phyloP scores from a whole-genome alignment of 1,284 basidiomycete genomes.

The Gymnopus androsaceus region DNA sequence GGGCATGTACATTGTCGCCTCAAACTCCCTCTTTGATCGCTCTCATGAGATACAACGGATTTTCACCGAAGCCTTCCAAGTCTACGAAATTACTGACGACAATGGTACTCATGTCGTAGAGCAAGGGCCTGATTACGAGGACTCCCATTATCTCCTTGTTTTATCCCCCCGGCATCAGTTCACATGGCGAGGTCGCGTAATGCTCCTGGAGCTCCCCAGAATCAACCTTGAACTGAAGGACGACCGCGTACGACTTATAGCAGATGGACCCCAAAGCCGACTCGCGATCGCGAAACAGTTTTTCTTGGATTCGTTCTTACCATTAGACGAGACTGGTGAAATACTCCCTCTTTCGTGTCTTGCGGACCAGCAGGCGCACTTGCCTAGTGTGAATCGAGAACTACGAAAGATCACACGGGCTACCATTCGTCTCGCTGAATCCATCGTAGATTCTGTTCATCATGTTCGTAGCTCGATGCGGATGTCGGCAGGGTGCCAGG shows the following conservation, averaged over 20 bases:
- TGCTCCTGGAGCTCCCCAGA: constrained; percentile 67
- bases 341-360: constrained; percentile 60
- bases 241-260: constrained; percentile 81
- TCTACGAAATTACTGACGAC: constrained; percentile 60
- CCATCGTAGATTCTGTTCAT: constrained; percentile 89
- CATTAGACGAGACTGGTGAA: constrained; percentile 59
- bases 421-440: constrained; percentile 89
- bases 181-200: constrained; percentile 92
- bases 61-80: constrained; percentile 83
- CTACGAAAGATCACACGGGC: constrained; percentile 89
- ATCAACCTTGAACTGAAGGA: constrained; percentile 83
- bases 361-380: constrained; percentile 88
- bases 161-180: constrained; percentile 88
- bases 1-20: constrained; percentile 92
- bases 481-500: constrained; percentile 71
- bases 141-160: constrained; percentile 77
- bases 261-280: constrained; percentile 83
- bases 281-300: constrained; percentile 79
- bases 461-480: constrained; percentile 74
- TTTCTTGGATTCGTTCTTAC: constrained; percentile 70
- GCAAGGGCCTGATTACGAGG: constrained; percentile 53
- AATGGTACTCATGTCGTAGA: constrained; percentile 55
- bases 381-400: constrained; percentile 88
- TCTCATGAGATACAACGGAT: constrained; percentile 82
- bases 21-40: constrained; percentile 80